Conservation (phyloP, 148 eudicot species). For the Cornus controversa region DNA sequence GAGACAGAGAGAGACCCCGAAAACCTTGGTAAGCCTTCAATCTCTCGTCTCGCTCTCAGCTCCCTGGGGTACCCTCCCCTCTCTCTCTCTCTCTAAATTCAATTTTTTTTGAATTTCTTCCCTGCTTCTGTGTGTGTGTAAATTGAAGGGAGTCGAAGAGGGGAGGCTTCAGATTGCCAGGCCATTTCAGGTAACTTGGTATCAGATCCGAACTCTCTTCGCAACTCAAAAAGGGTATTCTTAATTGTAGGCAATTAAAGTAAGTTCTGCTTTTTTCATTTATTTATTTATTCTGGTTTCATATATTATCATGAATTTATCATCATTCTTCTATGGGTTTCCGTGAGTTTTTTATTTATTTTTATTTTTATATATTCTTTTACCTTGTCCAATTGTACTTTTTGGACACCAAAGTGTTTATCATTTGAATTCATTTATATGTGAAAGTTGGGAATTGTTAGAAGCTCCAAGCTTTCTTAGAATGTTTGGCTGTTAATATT, state of each 20-base stretch:
- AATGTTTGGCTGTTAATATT: no score
- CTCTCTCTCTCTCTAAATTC: background rate
- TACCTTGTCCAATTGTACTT: background rate
- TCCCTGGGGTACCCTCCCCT: no score
- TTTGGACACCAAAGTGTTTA: background rate
- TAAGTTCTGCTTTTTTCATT: background rate
- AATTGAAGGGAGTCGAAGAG: background rate
- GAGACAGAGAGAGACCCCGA: slow-evolving; percentile 9
- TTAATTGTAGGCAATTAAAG: background rate
- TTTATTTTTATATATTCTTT: background rate
- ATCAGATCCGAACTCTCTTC: background rate
- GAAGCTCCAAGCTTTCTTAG: background rate
- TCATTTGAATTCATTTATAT: background rate
- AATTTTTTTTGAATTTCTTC: background rate
- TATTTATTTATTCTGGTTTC: background rate
- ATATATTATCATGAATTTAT: no score
- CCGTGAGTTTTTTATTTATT: background rate
- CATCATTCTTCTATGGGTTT: background rate
- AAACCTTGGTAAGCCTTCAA: slow-evolving; percentile 5
- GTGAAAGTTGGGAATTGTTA: background rate
- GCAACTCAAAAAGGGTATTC: background rate
- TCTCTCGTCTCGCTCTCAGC: background rate
- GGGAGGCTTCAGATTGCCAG: slow-evolving; percentile 8
- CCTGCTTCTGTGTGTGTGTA: background rate
- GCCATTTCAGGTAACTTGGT: background rate